phyloP scores from a whole-genome alignment of 1,284 basidiomycete species.

The Rhodofomes roseus region DNA sequence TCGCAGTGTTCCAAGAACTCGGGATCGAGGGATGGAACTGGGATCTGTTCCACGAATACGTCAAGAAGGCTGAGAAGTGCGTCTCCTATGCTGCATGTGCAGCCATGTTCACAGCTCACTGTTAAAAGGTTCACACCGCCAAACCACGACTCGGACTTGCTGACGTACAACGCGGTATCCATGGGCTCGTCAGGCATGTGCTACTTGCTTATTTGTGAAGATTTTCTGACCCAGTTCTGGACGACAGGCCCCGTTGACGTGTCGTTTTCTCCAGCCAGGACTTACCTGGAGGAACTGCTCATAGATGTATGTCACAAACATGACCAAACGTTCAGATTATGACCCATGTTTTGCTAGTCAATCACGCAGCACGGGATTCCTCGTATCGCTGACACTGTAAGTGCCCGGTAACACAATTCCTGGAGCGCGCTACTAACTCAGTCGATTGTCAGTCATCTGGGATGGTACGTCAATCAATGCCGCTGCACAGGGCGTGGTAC shows the following conservation, averaged over 20 bases:
- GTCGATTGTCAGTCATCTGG: too few species aligned
- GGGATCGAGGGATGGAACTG: conserved; percentile 42
- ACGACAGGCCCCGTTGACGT: not conserved
- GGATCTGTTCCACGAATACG: conserved; percentile 34
- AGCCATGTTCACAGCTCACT: not conserved
- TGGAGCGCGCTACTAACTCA: not conserved
- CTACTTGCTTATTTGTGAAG: too few species aligned
- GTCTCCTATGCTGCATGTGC: not conserved
- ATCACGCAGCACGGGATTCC: not conserved
- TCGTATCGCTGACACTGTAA: not conserved
- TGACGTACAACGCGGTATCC: not conserved
- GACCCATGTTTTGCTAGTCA: not conserved
- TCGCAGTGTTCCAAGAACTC: conserved; percentile 26
- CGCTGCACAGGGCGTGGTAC: too few species aligned
- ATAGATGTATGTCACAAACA: too few species aligned
- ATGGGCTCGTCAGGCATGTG: not conserved
- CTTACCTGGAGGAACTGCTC: conserved; percentile 1
- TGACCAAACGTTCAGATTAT: too few species aligned
- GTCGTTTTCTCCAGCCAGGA: not conserved
- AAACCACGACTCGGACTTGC: not conserved
- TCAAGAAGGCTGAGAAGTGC: conserved; percentile 29
- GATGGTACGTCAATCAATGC: too few species aligned
- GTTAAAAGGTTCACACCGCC: conserved; percentile 1
- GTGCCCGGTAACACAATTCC: not conserved
- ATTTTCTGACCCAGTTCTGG: not conserved